phyloP scores from a whole-genome alignment of 2,329 filamentous ascomycete species.

The Saccharata proteae region DNA sequence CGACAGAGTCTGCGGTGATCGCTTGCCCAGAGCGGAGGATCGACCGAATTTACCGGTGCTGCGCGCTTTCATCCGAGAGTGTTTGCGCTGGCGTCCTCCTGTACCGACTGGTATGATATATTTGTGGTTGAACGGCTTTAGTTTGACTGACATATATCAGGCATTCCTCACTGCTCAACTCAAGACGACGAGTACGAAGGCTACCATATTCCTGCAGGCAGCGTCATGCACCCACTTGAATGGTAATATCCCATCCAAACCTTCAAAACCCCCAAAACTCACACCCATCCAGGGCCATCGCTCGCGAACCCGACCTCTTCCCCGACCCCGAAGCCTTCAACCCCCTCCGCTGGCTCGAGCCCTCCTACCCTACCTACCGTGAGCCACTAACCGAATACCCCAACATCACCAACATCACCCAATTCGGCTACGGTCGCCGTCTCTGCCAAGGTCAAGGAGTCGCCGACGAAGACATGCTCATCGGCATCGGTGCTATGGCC shows the following conservation, averaged over 20 bases:
- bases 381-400: slow-evolving; percentile 40
- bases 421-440: slow-evolving; percentile 44
- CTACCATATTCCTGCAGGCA: slow-evolving; percentile 46
- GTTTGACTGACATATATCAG: slow-evolving; percentile 13
- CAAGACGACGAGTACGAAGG: slow-evolving; percentile 46
- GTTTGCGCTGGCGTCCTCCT: slow-evolving; percentile 33
- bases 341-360: slow-evolving; percentile 41
- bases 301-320: slow-evolving; percentile 39
- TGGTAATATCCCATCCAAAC: slow-evolving; percentile 20
- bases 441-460: slow-evolving; percentile 31
- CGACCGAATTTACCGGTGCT: slow-evolving; percentile 27
- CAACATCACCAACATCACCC: slow-evolving; percentile 40
- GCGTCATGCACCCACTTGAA: slow-evolving; percentile 31
- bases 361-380: slow-evolving; percentile 40
- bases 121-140: no score
- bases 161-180: slow-evolving; percentile 43
- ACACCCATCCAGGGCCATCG: slow-evolving; percentile 32
- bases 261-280: slow-evolving; percentile 6
- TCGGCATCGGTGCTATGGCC: slow-evolving; percentile 31
- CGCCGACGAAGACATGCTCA: slow-evolving; percentile 29
- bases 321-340: slow-evolving; percentile 40
- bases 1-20: slow-evolving; percentile 27
- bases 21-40: slow-evolving; percentile 24
- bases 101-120: slow-evolving; percentile 23
- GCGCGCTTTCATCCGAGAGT: slow-evolving; percentile 26